A percentile compares a stretch with the other conserved stretches of the same genome.
Conservation (phyloP, 108 stramenopile genomes). For the Tribonema minus region DNA sequence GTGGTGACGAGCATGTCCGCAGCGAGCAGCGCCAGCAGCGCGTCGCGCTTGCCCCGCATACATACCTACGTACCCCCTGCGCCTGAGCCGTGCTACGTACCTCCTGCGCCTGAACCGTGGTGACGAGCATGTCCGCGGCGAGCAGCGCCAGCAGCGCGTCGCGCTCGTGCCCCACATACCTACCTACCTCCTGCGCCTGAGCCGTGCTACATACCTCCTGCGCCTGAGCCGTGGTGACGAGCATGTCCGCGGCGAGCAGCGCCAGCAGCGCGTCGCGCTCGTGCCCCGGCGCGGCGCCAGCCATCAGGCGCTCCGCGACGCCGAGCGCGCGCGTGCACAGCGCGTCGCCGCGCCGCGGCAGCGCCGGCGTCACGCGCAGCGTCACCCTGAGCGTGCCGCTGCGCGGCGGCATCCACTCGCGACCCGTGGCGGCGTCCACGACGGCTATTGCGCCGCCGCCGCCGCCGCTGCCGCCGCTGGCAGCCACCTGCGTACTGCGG, state of each 20-base stretch:
- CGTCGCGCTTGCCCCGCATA: too few species aligned
- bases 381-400: neutral
- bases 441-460: neutral
- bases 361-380: neutral
- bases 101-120: slow-evolving; percentile 10
- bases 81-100: too few species aligned
- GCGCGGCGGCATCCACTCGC: neutral
- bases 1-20: too few species aligned
- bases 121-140: slow-evolving; percentile 19
- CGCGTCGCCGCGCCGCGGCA: neutral
- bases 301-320: neutral
- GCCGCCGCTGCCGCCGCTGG: neutral
- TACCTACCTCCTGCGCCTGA: too few species aligned
- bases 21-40: too few species aligned
- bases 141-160: slow-evolving; percentile 4
- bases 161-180: too few species aligned
- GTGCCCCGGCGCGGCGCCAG: neutral
- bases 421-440: neutral
- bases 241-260: slow-evolving; percentile 15
- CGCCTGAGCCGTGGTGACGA: slow-evolving; percentile 19
- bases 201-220: too few species aligned
- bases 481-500: too few species aligned
- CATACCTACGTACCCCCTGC: too few species aligned
- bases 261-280: neutral
- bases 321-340: neutral